These are phyloP conservation scores for Crucihimalaya himalaica DNA, from an alignment of 345 rosid species.

Conservation along the genomic window DNA sequence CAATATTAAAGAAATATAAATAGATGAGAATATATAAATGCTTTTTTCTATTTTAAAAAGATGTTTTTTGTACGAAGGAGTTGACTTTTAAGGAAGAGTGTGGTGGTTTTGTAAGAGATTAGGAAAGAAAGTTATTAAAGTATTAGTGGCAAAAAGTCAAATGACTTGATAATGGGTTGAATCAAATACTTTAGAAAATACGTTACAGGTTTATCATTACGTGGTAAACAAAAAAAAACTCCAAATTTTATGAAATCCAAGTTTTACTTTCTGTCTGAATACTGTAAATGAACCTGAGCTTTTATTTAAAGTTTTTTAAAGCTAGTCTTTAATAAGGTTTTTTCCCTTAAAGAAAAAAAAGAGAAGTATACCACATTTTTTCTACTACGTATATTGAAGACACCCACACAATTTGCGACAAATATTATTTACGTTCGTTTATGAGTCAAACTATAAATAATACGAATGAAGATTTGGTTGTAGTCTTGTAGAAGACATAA, in stretches of 20 bases:
- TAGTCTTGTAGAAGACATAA: no score
- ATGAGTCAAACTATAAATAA: no score
- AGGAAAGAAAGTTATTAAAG: slow-evolving; percentile 17
- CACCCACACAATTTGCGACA: no score
- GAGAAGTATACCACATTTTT: no score
- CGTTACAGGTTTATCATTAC: not conserved
- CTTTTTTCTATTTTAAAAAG: not conserved
- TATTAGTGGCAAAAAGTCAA: slow-evolving; percentile 35
- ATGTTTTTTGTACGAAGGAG: slow-evolving; percentile 1
- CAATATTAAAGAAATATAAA: not conserved
- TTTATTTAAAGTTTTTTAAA: no score
- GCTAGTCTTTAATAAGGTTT: no score
- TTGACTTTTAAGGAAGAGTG: slow-evolving; percentile 37
- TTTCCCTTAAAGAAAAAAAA: no score
- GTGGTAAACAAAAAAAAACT: not conserved
- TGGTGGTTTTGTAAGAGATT: slow-evolving; percentile 32
- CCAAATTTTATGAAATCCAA: not conserved
- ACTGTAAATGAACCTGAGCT: no score
- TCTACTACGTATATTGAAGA: no score
- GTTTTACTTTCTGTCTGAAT: no score
- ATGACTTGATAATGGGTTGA: slow-evolving; percentile 23
- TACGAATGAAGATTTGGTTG: no score
- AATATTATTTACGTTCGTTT: no score
- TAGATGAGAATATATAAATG: not conserved
- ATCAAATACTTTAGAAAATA: not conserved